Evolutionary conservation across 1,284 basidiomycete genomes (phyloP).

Genomic region (Ceratobasidium sp.): DNA sequence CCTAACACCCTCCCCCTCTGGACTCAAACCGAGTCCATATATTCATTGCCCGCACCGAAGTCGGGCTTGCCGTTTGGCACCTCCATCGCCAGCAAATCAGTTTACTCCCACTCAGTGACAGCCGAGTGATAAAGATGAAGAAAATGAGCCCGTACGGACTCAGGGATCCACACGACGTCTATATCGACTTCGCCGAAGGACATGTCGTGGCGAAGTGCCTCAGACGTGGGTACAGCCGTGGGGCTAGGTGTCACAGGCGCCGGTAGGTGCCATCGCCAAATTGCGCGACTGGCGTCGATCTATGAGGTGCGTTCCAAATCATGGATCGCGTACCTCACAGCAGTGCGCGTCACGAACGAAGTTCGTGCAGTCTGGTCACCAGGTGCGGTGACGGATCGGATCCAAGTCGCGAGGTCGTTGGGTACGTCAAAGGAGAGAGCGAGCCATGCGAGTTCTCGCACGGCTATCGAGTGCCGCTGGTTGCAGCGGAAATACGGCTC

Average conservation of each 20-base stretch:
- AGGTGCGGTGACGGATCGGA: neutral
- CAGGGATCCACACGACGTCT: neutral
- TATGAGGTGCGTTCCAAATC: neutral
- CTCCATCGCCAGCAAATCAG: neutral
- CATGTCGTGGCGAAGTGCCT: neutral
- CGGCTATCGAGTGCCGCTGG: neutral
- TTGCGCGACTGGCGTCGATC: neutral
- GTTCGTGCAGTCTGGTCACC: constrained; percentile 9
- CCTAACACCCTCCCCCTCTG: constrained; percentile 14
- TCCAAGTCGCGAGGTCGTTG: neutral
- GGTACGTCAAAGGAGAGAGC: constrained; percentile 1
- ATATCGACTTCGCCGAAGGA: neutral
- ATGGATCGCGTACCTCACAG: neutral
- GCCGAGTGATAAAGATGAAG: neutral
- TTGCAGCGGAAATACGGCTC: neutral
- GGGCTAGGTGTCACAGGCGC: neutral
- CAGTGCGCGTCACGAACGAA: neutral
- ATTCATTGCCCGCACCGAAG: neutral
- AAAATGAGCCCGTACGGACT: neutral
- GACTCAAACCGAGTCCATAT: constrained; percentile 21
- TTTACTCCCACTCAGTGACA: neutral
- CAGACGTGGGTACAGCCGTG: neutral
- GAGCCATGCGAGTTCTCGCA: neutral
- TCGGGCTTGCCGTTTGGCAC: too few relatives aligned
- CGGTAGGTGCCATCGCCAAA: neutral